Evolutionary conservation across 2,329 filamentous ascomycete genomes (phyloP).

Genomic region (Fusarium sp.): DNA sequence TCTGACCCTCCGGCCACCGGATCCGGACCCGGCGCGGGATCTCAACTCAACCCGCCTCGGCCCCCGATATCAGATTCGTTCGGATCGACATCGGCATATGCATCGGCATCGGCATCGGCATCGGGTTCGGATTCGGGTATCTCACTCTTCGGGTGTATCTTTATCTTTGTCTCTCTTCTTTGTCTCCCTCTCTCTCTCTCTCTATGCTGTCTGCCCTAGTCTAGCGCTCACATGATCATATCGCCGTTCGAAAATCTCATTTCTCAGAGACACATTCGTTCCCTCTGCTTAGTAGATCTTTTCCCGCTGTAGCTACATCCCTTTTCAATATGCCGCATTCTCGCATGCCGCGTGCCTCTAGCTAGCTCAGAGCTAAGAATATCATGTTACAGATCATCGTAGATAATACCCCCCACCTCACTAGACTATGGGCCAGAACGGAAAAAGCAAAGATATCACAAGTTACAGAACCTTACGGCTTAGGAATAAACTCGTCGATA

Average conservation of each 20-base stretch:
- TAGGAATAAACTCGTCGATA: constrained; percentile 7
- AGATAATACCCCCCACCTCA: neutral
- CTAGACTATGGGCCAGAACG: neutral
- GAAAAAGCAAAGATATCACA: constrained; percentile 7
- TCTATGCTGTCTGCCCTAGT: neutral
- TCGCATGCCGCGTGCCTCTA: neutral
- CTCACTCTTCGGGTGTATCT: neutral
- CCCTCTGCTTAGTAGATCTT: constrained; percentile 6
- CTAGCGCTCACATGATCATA: constrained; percentile 21
- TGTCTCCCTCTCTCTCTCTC: neutral
- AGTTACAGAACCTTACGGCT: neutral
- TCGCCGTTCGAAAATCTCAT: constrained; percentile 16
- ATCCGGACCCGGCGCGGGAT: constrained; percentile 11
- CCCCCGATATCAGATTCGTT: constrained; percentile 14
- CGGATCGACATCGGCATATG: constrained; percentile 1
- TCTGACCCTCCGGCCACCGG: constrained; percentile 10
- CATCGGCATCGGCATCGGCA: neutral
- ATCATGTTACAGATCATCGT: constrained; percentile 2
- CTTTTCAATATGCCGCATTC: constrained; percentile 8
- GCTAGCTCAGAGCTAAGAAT: neutral
- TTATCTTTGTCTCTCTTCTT: neutral
- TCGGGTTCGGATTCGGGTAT: neutral
- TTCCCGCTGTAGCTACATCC: neutral
- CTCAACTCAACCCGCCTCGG: constrained; percentile 4
- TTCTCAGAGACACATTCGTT: constrained; percentile 3